Conservation (phyloP, 352 stramenopile genomes). For the Aphanomyces astaci region DNA sequence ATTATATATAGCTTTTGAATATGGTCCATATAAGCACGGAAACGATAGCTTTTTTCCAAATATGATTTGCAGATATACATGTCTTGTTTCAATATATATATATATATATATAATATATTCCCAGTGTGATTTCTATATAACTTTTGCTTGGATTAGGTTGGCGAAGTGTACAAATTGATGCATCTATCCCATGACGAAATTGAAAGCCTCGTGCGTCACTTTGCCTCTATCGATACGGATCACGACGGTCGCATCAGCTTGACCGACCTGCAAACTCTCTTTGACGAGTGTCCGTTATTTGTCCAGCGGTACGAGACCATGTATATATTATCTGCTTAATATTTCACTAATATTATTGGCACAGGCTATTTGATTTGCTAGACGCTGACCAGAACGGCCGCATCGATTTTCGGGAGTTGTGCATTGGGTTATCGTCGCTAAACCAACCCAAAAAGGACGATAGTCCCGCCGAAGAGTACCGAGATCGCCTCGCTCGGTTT, state of each 20-base stretch:
- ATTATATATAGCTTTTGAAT: too few species aligned
- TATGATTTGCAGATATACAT: too few species aligned
- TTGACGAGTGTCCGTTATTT: conserved; percentile 38
- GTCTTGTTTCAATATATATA: too few species aligned
- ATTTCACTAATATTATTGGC: too few species aligned
- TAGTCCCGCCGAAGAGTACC: background rate
- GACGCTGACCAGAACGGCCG: conserved; percentile 47
- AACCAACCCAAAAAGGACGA: conserved; percentile 24
- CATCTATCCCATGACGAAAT: conserved; percentile 36
- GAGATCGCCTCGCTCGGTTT: conserved; percentile 35
- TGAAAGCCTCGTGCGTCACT: conserved; percentile 46
- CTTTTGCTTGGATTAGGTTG: background rate
- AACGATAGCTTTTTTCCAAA: too few species aligned
- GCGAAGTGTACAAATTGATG: conserved; percentile 39
- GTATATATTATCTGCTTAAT: too few species aligned
- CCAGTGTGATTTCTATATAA: too few species aligned
- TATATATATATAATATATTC: too few species aligned
- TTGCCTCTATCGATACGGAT: conserved; percentile 44
- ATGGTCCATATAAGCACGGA: too few species aligned
- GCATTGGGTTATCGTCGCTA: conserved; percentile 39
- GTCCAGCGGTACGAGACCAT: conserved; percentile 32
- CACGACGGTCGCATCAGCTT: conserved; percentile 51
- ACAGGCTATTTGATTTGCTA: conserved; percentile 44
- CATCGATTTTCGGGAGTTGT: conserved; percentile 67
- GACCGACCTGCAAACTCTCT: conserved; percentile 41